Percentiles rank a stretch among this genome's conserved stretches.
Conservation (phyloP, 2,329 filamentous ascomycete genomes). For the Grosmannia huntii region DNA sequence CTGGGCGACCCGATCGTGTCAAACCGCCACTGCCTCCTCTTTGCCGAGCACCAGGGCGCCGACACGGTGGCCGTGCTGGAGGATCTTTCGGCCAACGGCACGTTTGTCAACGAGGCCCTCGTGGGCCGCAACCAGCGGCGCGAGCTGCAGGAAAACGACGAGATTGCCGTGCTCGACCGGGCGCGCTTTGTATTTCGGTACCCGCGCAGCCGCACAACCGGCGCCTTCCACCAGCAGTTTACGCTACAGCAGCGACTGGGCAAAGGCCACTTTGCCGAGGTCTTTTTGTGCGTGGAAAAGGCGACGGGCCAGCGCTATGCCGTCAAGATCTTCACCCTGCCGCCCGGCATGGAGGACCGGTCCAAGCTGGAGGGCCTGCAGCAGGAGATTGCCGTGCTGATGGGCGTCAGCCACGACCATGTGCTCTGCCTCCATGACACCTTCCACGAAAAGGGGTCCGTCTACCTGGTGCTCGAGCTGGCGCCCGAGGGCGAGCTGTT, state of each 20-base stretch:
- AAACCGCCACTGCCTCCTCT: slow-evolving; percentile 58
- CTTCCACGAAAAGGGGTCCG: slow-evolving; percentile 80
- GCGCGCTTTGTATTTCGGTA: slow-evolving; percentile 89
- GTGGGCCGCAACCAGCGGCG: slow-evolving; percentile 86
- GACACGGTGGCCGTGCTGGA: slow-evolving; percentile 62
- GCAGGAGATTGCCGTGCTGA: slow-evolving; percentile 91
- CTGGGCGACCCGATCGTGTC: slow-evolving; percentile 72
- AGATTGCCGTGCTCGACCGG: slow-evolving; percentile 75
- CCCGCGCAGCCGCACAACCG: slow-evolving; percentile 60
- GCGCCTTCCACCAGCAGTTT: slow-evolving; percentile 77
- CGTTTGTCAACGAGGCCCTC: slow-evolving; percentile 84
- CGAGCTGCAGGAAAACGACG: slow-evolving; percentile 79
- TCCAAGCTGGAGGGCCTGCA: slow-evolving; percentile 78
- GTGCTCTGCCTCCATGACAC: slow-evolving; percentile 89
- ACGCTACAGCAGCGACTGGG: slow-evolving; percentile 73
- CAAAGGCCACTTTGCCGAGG: slow-evolving; percentile 90
- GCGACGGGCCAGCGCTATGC: slow-evolving; percentile 70
- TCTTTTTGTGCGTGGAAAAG: slow-evolving; percentile 84
- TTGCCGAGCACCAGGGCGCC: slow-evolving; percentile 23
- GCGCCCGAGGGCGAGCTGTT: slow-evolving; percentile 91
- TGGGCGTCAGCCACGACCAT: slow-evolving; percentile 93
- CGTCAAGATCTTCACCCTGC: slow-evolving; percentile 89
- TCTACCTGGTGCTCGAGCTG: slow-evolving; percentile 84
- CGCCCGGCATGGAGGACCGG: slow-evolving; percentile 66
- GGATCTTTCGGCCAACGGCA: slow-evolving; percentile 91